Base-by-base conservation (phyloP, 306 rosid species). In the Lablab purpureus region DNA sequence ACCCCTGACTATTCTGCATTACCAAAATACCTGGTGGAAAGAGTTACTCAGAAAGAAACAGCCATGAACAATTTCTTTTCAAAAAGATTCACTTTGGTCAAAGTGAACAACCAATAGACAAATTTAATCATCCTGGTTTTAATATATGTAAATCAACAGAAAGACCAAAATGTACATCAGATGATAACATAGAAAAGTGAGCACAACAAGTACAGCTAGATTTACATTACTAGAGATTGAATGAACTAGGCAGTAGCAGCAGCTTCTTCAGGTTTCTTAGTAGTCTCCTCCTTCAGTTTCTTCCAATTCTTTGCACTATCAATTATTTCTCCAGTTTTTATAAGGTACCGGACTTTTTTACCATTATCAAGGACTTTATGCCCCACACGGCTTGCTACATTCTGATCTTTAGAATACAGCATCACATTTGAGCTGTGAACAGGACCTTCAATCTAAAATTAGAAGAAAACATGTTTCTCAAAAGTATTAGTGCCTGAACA, bases 361-460 rank as follows among this genome's bases (percentile, higher is more conserved):
- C 98, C 99, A 77, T 90, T 71, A 32, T 95, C 99, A 79, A 95
- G 91, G 47, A 82, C 75, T 81, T 93, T 91, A 77, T 93, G 99
- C 50, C 99, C 99, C 60, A 93, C 98, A 9, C 99, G 92, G 77
- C 99, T 95, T 7, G 96, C 92, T 55, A 93, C 93, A 23, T 95
- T 84, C 84, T 95, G 85, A 56, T 95, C 98, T 76, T 93, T 91
- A 0, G 98, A 95, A 88, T 93, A 95, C 23, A 91, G 93, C 99
- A 95, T 95, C 87, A 95, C 94, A 78, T 95, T 95, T 43, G 99
- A 95, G 85, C 99, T 95, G 87, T 95, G 99, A 75, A 95, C 83
- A 5, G 98, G 90, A 12, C 83, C 98, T 89, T 95, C 97, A 28
- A 95, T 67, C 99, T 95, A 88, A 19, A 82, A 88, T 66, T 22